These are phyloP conservation scores for Talaromyces sp. DNA, from an alignment of 2,329 filamentous ascomycete genomes.

Conservation along the genomic window DNA sequence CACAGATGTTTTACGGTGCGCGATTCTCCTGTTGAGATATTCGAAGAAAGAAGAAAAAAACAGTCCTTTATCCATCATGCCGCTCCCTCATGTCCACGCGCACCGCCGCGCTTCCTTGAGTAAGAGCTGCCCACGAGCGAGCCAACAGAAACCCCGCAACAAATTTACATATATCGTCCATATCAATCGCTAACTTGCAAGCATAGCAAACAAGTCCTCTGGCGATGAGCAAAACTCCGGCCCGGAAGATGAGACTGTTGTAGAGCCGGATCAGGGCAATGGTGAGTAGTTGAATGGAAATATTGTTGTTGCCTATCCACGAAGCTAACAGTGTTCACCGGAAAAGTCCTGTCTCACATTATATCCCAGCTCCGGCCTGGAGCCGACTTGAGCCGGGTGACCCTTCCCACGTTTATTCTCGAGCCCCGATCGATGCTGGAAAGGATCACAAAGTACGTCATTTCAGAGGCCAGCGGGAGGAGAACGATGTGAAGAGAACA, in stretches of 20 bases:
- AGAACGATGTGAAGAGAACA: neutral
- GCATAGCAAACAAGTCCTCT: constrained; percentile 45
- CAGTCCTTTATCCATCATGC: constrained; percentile 18
- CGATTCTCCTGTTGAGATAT: neutral
- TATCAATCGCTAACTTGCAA: neutral
- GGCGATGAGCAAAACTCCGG: constrained; percentile 49
- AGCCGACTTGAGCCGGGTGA: constrained; percentile 89
- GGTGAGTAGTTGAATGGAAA: constrained; percentile 50
- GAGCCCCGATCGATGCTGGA: constrained; percentile 98
- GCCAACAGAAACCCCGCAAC: neutral
- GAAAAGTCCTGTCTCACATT: constrained; percentile 84
- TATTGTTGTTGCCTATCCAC: neutral
- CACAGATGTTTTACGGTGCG: neutral
- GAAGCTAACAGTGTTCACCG: neutral
- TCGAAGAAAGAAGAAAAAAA: neutral
- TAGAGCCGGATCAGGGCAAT: constrained; percentile 92
- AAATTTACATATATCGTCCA: neutral
- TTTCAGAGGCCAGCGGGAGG: neutral
- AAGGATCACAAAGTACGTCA: constrained; percentile 87
- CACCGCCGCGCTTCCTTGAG: constrained; percentile 35
- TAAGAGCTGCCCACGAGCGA: constrained; percentile 20
- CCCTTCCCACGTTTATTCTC: constrained; percentile 93
- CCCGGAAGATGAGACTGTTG: constrained; percentile 70
- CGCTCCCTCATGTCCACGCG: constrained; percentile 28
- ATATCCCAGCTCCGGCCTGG: constrained; percentile 95